A percentile compares a stretch with the other conserved stretches of the same genome.
Evolutionary conservation across 1,284 basidiomycete genomes (phyloP).

Genomic region (Sanghuangporus sanghuang): DNA sequence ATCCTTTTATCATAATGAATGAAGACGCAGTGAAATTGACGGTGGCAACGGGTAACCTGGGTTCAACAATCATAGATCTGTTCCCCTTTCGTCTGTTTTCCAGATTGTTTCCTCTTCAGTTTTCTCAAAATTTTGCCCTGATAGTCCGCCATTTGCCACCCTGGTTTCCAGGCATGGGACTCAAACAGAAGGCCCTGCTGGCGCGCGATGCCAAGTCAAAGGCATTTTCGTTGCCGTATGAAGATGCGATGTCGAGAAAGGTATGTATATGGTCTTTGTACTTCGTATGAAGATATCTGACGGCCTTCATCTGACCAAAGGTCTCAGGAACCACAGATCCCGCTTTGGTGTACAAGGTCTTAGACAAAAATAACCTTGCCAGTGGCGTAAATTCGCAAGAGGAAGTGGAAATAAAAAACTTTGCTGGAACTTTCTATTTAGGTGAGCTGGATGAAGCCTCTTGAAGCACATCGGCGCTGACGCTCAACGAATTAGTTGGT

Average conservation of each 20-base stretch:
- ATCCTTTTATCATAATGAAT: background rate
- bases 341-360: background rate
- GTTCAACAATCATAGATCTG: slow-evolving; percentile 1
- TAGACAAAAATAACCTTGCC: slow-evolving; percentile 5
- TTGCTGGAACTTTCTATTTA: slow-evolving; percentile 3
- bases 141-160: slow-evolving; percentile 11
- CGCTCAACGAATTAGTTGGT: background rate
- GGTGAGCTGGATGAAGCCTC: background rate
- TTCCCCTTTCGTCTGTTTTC: slow-evolving; percentile 6
- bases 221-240: background rate
- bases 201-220: background rate
- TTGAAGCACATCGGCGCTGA: background rate
- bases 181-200: slow-evolving; percentile 4
- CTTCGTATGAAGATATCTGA: background rate
- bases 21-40: slow-evolving; percentile 1
- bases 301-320: background rate
- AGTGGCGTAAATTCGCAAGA: background rate
- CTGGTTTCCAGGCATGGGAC: slow-evolving; percentile 11
- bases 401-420: slow-evolving; percentile 2
- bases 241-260: background rate
- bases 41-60: background rate
- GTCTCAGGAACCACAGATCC: background rate
- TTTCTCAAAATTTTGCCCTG: background rate
- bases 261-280: background rate
- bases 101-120: background rate